Conservation (phyloP, 768 basidiomycete genomes). For the Serendipita vermifera region DNA sequence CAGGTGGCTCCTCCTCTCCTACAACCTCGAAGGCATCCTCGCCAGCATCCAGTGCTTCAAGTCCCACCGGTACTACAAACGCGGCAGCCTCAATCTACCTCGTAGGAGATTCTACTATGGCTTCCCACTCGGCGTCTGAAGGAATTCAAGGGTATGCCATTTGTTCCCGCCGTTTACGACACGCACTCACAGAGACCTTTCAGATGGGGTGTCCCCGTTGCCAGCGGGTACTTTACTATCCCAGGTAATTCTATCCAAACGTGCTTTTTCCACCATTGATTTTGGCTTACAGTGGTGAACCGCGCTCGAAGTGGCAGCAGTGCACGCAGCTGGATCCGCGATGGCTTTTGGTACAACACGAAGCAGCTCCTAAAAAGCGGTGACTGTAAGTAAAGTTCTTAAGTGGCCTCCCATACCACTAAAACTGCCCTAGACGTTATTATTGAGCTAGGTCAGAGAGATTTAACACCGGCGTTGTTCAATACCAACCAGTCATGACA, state of each 20-base stretch:
- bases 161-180: not conserved
- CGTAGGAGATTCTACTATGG: conserved; percentile 20
- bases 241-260: no score
- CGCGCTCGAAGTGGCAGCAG: conserved; percentile 34
- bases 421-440: not conserved
- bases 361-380: conserved; percentile 30
- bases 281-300: conserved; percentile 35
- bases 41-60: not conserved
- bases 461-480: conserved; percentile 19
- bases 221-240: conserved; percentile 12
- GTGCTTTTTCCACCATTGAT: conserved; percentile 32
- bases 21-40: not conserved
- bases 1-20: not conserved
- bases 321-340: conserved; percentile 36
- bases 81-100: conserved; percentile 16
- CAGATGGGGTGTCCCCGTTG: conserved; percentile 14
- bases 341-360: conserved; percentile 29
- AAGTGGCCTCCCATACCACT: conserved; percentile 22
- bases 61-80: no score
- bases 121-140: conserved; percentile 12
- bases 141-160: conserved; percentile 13
- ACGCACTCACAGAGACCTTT: not conserved
- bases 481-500: not conserved
- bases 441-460: conserved; percentile 13
- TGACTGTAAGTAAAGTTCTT: conserved; percentile 19